Evolutionary conservation across 1,139 yeast genomes (phyloP), one percentile per base, ranked within the genome.

Genomic region (Hemisphaericaspora subhashii): DNA sequence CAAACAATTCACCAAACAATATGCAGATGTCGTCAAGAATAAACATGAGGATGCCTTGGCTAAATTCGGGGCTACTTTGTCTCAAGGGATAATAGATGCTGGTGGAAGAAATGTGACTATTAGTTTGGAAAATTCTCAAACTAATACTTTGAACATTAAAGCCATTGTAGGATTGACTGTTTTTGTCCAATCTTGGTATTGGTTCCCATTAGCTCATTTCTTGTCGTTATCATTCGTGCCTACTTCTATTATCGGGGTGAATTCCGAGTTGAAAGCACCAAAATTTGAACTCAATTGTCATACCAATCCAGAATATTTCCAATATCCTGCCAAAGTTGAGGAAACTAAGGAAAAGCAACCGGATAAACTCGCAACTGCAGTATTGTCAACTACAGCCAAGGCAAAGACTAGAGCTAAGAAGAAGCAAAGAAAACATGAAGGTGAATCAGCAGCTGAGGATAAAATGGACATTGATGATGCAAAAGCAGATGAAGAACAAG

Each of bases 41-140:
- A 94, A 92, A 65, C 95, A 88, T 53, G 97, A 90, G 65, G 98
- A 92, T 65, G 96, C 96, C 5, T 77, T 94, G 65, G 96, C 98
- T 32, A 90, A 89, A 66, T 92, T 90, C 64, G 99, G 99, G 58
- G 98, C 98, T 28, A 88, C 97, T 14, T 71, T 94, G 39, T 92
- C 97, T 10, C 98, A 90, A 68, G 98, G 99, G 62, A 92, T 92
- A 50, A 83, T 94, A 60, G 98, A 92, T 66, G 98, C 98, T 11
- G 98, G 98, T 66, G 99, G 99, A 15, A 81, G 98, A 60, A 92
- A 94, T 55, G 95, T 87, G n/a, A 90, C 98, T 1, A 89, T 92
- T 48, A 86, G 86, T 51, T 72, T 92, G 41, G 98, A 92, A 62
- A 87, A 92, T 59, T 57, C 82, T n/a, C 92, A 88, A 50, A 88